Evolutionary conservation across 352 stramenopile species (phyloP), one percentile per base, ranked within the genome.

Genomic region (Paralagenidium karlingii): DNA sequence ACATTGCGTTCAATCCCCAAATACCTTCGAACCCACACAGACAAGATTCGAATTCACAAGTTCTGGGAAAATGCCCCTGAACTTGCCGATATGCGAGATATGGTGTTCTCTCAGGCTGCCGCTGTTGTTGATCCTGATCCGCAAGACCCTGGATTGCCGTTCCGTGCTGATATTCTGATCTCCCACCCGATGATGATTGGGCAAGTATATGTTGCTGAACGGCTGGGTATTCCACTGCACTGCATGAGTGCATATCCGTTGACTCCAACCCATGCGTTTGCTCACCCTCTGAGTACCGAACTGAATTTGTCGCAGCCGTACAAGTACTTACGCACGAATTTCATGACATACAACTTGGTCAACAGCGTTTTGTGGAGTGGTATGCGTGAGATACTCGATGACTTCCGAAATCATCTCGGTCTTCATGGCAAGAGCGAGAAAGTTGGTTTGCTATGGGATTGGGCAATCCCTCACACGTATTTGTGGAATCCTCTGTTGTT

Each of bases 161-260:
- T 84, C 41, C 74, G 69, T 6, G 74, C 74, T 0, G 74, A 87
- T 28, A 58, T 57, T n/a, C 80, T 84, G 32, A 68, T 87, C 32
- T 61, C 68, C 12, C 63, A 84, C 36, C 70, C 69, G 20, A 59
- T 76, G 15, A 39, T 78, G 26, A 69, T 87, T 34, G 74, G 71
- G 1, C 70, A 83, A 18, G 56, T 51, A 1, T 57, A 66, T 21
- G 67, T 87, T 9, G 74, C 70, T 8, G 69, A 84, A 42, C 65
- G 74, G 9, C 68, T 87, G 9, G 74, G 74, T 8, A 53, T 87
- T 4, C 74, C 74, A n/a, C 29, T 87, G 21, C 74, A 87, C 19
- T 83, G 70, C 43, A 60, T 84, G 38, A 66, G 60, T 33, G 53
- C 53, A 19, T 71, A 58, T 1, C 69, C 74, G 2, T 45, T 68